phyloP scores from a whole-genome alignment of 129 eudicot species.

The Helianthus annuus region HanXRQr2.0-SUNRISE NC_035437.2:2943534-2944033 shows the following conservation, averaged over 20 bases:
- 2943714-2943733: constrained; percentile 98
- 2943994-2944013: constrained; percentile 74
- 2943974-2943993: constrained; percentile 45
- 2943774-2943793: constrained; percentile 94
- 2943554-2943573: constrained; percentile 75
- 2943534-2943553: constrained; percentile 83
- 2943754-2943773: constrained; percentile 74
- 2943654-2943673: constrained; percentile 65
- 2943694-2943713: constrained; percentile 94
- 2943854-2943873: constrained; percentile 69
- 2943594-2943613: constrained; percentile 79
- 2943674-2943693: constrained; percentile 70
- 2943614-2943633: constrained; percentile 83
- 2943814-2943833: constrained; percentile 86
- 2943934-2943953: constrained; percentile 73
- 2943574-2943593: constrained; percentile 75
- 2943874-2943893: constrained; percentile 65
- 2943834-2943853: constrained; percentile 95
- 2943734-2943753: constrained; percentile 77
- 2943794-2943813: constrained; percentile 86
- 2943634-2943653: constrained; percentile 93
- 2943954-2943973: constrained; percentile 89
- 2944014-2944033: constrained; percentile 68
- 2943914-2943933: constrained; percentile 79
- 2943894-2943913: constrained; percentile 82